phyloP scores from a whole-genome alignment of 305 asterid species.

The Solanum hybrid region DNA sequence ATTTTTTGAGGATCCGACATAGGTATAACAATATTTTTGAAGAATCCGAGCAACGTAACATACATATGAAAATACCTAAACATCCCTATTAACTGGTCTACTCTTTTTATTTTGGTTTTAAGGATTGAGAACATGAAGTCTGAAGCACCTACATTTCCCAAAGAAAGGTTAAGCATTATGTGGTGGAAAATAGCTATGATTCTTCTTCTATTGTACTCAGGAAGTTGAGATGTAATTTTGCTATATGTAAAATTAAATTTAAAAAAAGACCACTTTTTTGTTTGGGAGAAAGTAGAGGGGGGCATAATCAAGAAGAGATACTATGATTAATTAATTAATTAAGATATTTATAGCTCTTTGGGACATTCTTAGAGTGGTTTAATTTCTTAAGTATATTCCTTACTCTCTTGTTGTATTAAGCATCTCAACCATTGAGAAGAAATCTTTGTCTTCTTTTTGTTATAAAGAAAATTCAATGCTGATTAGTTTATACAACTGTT shows the following conservation, averaged over 20 bases:
- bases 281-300: background rate
- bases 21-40: background rate
- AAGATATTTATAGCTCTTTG: background rate
- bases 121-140: constrained; percentile 20
- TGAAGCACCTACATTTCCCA: constrained; percentile 20
- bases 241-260: background rate
- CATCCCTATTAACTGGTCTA: background rate
- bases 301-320: background rate
- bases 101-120: background rate
- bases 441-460: background rate
- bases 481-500: background rate
- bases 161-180: constrained; percentile 6
- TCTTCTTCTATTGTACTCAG: constrained; percentile 20
- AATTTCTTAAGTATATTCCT: constrained; percentile 2
- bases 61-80: background rate
- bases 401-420: background rate
- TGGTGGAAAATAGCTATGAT: constrained; percentile 26
- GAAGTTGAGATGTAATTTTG: constrained; percentile 9
- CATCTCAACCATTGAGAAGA: background rate
- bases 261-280: background rate
- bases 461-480: background rate
- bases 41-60: background rate
- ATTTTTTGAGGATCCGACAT: background rate
- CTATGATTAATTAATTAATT: background rate
- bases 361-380: constrained; percentile 7